These are phyloP conservation scores for Sutorius australiensis DNA, from an alignment of 768 basidiomycete genomes.

Conservation along the genomic window DNA sequence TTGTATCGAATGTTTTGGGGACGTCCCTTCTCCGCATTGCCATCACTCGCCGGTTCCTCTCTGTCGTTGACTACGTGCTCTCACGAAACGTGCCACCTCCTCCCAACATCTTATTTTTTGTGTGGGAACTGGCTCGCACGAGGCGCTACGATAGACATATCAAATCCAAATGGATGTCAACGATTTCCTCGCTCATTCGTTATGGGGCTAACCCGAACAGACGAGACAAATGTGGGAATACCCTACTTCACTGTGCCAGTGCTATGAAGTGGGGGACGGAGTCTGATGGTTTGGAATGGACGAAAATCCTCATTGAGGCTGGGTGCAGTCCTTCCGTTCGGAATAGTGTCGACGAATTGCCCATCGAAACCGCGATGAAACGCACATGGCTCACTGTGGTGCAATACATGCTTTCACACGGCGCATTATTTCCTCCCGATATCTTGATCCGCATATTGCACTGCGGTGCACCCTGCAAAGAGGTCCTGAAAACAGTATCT, in stretches of 20 bases:
- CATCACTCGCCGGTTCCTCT: background rate
- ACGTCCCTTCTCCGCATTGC: background rate
- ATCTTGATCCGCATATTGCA: too few relatives aligned
- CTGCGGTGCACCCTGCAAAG: too few relatives aligned
- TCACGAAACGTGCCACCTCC: background rate
- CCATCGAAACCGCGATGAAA: too few relatives aligned
- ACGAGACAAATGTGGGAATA: background rate
- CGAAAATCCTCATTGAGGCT: background rate
- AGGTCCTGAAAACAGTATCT: too few relatives aligned
- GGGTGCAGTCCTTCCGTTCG: background rate
- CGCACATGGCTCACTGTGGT: too few relatives aligned
- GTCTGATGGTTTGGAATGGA: background rate
- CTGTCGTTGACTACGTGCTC: background rate
- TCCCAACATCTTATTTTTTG: background rate
- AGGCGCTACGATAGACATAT: accelerated
- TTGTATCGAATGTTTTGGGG: too few relatives aligned
- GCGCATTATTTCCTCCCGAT: too few relatives aligned
- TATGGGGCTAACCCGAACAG: background rate
- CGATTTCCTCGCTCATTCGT: background rate
- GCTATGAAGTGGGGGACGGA: background rate
- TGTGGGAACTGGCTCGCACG: background rate
- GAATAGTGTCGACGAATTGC: background rate
- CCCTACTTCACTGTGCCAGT: background rate
- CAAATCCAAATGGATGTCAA: background rate
- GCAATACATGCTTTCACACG: too few relatives aligned